Conservation (phyloP, 2,329 filamentous ascomycete genomes). For the Calonectria multiphialidica region DNA sequence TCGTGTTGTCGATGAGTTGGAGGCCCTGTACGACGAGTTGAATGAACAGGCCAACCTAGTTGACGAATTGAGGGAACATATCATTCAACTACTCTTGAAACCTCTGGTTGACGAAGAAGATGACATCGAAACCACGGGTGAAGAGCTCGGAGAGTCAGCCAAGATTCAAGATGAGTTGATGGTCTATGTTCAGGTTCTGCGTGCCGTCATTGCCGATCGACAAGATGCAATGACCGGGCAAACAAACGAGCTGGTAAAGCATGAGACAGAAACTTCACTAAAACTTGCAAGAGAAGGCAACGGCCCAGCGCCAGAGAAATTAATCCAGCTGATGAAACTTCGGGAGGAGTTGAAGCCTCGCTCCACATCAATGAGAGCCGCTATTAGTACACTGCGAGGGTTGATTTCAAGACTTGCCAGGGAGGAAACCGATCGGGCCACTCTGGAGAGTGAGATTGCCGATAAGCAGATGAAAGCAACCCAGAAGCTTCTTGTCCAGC, state of each 20-base stretch:
- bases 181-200: conserved; percentile 84
- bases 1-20: conserved; percentile 73
- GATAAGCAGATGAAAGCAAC: conserved; percentile 72
- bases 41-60: conserved; percentile 80
- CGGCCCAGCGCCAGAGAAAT: conserved; percentile 77
- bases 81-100: conserved; percentile 78
- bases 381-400: conserved; percentile 77
- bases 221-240: conserved; percentile 82
- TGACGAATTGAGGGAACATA: conserved; percentile 79
- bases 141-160: conserved; percentile 91
- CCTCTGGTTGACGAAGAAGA: conserved; percentile 88
- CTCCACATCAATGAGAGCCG: conserved; percentile 75
- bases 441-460: conserved; percentile 75
- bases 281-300: conserved; percentile 70
- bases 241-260: conserved; percentile 78
- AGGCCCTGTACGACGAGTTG: conserved; percentile 73
- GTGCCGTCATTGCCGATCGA: conserved; percentile 83
- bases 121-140: conserved; percentile 79
- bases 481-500: conserved; percentile 64
- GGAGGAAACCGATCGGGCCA: conserved; percentile 61
- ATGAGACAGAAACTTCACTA: conserved; percentile 76
- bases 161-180: conserved; percentile 90
- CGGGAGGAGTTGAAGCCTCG: conserved; percentile 64
- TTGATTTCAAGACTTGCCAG: conserved; percentile 68
- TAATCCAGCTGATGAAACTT: conserved; percentile 63